Evolutionary conservation across 768 basidiomycete genomes (phyloP).

Genomic region (Exsudoporus frostii): DNA sequence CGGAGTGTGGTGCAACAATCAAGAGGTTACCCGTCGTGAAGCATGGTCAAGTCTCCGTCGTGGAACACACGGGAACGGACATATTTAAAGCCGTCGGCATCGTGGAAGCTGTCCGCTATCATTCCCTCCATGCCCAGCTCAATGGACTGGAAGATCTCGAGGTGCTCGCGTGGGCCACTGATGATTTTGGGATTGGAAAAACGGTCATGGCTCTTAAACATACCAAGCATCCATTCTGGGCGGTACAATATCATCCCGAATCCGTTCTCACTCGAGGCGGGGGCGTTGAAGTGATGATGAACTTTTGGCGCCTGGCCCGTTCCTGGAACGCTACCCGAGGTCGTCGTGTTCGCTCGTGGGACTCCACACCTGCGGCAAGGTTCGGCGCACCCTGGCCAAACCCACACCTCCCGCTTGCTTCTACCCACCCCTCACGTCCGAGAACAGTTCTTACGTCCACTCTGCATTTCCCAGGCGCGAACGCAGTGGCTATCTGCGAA

Average conservation of each 20-base stretch:
- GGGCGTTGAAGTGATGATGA: conserved; percentile 62
- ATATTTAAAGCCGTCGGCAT: conserved; percentile 57
- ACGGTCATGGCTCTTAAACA: conserved; percentile 78
- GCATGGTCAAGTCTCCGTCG: conserved; percentile 69
- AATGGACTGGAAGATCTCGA: conserved; percentile 48
- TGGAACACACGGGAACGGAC: conserved; percentile 56
- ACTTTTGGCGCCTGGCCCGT: conserved; percentile 71
- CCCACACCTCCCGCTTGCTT: conserved; percentile 23
- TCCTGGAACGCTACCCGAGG: conserved; percentile 47
- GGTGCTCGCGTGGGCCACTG: conserved; percentile 70
- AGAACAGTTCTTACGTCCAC: conserved; percentile 37
- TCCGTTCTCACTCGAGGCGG: conserved; percentile 71
- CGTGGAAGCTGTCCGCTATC: conserved; percentile 71
- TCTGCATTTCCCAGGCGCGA: conserved; percentile 43
- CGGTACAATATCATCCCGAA: conserved; percentile 88
- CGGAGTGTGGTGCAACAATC: conserved; percentile 62
- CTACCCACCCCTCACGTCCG: conserved; percentile 14
- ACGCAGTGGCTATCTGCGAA: conserved; percentile 53
- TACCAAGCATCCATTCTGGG: conserved; percentile 68
- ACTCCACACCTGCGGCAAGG: conserved; percentile 28
- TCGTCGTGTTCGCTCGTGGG: conserved; percentile 43
- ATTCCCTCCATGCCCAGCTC: conserved; percentile 68
- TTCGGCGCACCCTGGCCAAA: conserved; percentile 63
- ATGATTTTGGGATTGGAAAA: conserved; percentile 60
- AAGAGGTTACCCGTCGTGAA: conserved; percentile 65